Evolutionary conservation across 345 rosid species (phyloP).

Genomic region (Hypericum perforatum): DNA sequence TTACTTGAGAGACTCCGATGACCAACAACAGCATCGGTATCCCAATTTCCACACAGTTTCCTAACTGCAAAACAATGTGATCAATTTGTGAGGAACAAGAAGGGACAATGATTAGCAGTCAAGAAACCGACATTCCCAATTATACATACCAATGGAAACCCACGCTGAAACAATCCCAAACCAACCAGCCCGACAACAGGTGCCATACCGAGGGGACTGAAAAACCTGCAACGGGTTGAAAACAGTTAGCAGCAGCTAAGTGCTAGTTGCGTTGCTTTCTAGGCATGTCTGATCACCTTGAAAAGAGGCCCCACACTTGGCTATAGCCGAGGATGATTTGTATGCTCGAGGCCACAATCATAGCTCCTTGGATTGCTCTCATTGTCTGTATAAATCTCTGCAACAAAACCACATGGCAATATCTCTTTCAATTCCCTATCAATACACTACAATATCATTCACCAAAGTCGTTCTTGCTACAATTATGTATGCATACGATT

Average conservation of each 20-base stretch:
- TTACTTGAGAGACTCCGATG: slow-evolving; percentile 23
- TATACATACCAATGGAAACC: slow-evolving; percentile 21
- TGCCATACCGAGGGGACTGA: slow-evolving; percentile 30
- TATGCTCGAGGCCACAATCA: slow-evolving; percentile 3
- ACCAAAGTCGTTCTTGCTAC: too few relatives aligned
- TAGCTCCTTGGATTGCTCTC: slow-evolving; percentile 4
- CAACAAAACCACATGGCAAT: slow-evolving; percentile 25
- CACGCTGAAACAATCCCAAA: slow-evolving; percentile 22
- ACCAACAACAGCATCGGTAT: slow-evolving; percentile 24
- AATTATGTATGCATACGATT: too few relatives aligned
- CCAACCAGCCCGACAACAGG: slow-evolving; percentile 30
- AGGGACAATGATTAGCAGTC: too few relatives aligned
- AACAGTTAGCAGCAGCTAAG: background rate
- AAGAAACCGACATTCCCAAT: background rate
- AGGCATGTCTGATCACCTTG: background rate
- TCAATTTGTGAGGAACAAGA: background rate
- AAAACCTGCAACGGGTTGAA: slow-evolving; percentile 15
- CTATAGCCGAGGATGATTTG: slow-evolving; percentile 5
- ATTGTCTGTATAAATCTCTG: slow-evolving; percentile 4
- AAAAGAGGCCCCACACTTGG: slow-evolving; percentile 6
- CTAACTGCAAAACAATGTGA: slow-evolving; percentile 13
- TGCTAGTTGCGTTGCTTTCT: background rate
- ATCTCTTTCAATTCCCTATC: slow-evolving; percentile 39
- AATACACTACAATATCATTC: background rate
- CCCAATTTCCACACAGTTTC: slow-evolving; percentile 26